Evolutionary conservation across 495 filamentous ascomycete genomes (phyloP), one percentile per base, ranked within the genome.

Genomic region (Aspergillus sparsus): DNA sequence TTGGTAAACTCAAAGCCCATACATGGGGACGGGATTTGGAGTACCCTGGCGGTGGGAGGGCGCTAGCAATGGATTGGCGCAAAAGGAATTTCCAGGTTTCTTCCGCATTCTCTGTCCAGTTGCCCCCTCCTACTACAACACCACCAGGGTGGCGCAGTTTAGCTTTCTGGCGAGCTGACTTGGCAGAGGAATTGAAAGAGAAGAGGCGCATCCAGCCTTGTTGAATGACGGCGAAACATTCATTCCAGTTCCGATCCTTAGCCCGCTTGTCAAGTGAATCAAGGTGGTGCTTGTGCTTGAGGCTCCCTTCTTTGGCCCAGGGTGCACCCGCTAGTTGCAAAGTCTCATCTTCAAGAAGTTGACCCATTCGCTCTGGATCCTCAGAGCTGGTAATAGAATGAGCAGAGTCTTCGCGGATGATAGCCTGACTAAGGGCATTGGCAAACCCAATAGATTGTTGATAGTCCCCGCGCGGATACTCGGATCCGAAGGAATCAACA

Each of bases 391-490:
- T 70, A 47, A 78, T 77, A 0, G 81, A 83, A 45, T 82, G 75
- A 7, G 85, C 80, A 45, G 83, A 81, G 65, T 98, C 94, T 68
- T 97, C 95, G 18, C 95, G 87, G 61, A 96, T 96, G 65, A 98
- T 98, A 15, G 94, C 94, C 68, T 96, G 95, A 63, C 90, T 96
- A 3, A 99, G 82, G 13, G 94, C 94, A 74, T 96, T 98, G 41
- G 95, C 94, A 69, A 99, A 99, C 0, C 94, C 94, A 66, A 99
- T 96, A 0, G 92, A 95, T 68, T 96, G 92, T 66, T 96, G 91
- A 67, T 93, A 97, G 66, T 95, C 94, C 27, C 86, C 87, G 32
- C 86, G 86, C 3, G 86, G 87, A 72, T 86, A 90, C n/a, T 84
- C 81, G 2, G 89, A 93, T 15, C 86, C 85, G 63, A 96, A 83